phyloP scores from a whole-genome alignment of 768 basidiomycete species.

The Cyathus striatus region DNA sequence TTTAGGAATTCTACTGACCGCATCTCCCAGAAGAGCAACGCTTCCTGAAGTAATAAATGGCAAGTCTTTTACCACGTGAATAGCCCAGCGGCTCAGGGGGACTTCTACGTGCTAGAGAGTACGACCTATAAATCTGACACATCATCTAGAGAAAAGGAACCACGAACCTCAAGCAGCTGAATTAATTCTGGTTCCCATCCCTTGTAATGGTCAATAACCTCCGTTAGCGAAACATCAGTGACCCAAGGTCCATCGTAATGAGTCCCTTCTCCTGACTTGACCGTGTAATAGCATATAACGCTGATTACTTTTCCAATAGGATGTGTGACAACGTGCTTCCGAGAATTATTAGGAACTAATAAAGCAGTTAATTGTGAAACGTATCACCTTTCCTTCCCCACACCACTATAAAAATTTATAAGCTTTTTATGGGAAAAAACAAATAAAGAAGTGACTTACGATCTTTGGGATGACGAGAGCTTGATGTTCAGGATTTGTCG shows the following conservation, averaged over 20 bases:
- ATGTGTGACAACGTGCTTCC: slow-evolving; percentile 18
- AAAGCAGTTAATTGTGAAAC: neutral
- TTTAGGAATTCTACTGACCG: neutral
- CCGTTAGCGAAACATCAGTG: slow-evolving; percentile 8
- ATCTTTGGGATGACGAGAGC: slow-evolving; percentile 7
- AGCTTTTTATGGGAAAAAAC: neutral
- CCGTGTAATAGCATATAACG: slow-evolving; percentile 13
- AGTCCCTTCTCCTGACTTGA: slow-evolving; percentile 12
- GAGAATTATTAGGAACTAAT: no score
- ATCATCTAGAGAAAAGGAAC: neutral
- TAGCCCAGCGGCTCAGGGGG: slow-evolving; percentile 29
- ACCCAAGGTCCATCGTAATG: slow-evolving; percentile 13
- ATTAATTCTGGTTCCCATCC: slow-evolving; percentile 18
- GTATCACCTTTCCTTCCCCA: slow-evolving; percentile 8
- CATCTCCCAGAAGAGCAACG: slow-evolving; percentile 9
- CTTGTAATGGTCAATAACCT: slow-evolving; percentile 8
- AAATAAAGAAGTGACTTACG: slow-evolving; percentile 5
- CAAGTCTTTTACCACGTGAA: slow-evolving; percentile 29
- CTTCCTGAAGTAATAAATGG: slow-evolving; percentile 13
- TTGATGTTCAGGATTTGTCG: slow-evolving; percentile 9
- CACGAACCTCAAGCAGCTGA: slow-evolving; percentile 5
- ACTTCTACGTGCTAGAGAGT: slow-evolving; percentile 14
- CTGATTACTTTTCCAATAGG: slow-evolving; percentile 15
- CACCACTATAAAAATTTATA: slow-evolving; percentile 8
- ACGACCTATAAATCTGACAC: neutral